Percentiles rank a stretch among this genome's conserved stretches.
Evolutionary conservation across 2,329 filamentous ascomycete genomes (phyloP).

Genomic region (Verticillium tricorpus): DNA sequence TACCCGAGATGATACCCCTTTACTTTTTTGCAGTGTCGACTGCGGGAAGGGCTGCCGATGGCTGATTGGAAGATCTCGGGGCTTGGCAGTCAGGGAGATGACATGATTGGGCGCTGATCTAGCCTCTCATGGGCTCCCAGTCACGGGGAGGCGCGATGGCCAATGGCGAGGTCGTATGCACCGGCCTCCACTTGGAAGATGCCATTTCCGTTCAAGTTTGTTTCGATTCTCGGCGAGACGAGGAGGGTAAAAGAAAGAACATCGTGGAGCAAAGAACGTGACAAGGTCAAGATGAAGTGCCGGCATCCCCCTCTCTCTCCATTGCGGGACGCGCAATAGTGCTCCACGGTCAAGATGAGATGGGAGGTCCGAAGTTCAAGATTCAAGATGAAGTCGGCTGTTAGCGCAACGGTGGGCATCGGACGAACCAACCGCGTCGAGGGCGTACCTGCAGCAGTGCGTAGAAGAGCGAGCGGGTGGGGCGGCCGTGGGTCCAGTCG

Average conservation of each 20-base stretch:
- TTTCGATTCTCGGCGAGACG: neutral
- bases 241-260: neutral
- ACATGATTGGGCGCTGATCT: neutral
- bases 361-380: neutral
- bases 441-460: neutral
- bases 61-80: neutral
- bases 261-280: neutral
- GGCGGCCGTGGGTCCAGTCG: neutral
- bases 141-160: neutral
- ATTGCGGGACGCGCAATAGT: neutral
- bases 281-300: neutral
- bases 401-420: neutral
- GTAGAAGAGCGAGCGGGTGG: neutral
- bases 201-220: neutral
- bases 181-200: neutral
- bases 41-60: neutral
- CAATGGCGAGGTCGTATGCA: neutral
- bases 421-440: neutral
- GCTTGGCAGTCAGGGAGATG: neutral
- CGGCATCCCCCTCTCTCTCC: neutral
- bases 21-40: neutral
- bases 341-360: neutral
- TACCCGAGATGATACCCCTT: neutral
- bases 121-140: neutral
- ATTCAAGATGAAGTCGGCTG: neutral